Evolutionary conservation across 352 stramenopile species (phyloP), one percentile per base, ranked within the genome.

Genomic region (Phytophthora pinifolia): DNA sequence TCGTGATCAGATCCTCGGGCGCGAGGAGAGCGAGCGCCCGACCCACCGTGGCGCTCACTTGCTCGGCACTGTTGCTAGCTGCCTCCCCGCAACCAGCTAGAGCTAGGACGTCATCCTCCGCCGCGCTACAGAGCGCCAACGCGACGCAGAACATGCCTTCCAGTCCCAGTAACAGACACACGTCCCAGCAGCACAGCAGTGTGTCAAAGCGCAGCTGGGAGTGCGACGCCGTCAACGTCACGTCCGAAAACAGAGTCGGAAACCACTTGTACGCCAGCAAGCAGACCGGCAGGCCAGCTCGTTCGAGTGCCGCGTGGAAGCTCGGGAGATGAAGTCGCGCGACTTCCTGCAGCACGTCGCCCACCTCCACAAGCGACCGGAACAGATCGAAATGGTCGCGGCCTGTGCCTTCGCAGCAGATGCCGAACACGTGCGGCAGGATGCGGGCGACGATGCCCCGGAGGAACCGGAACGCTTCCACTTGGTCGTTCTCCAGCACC

Each of bases 221-320:
- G 30, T 86, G 75, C 13, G 81, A 77, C n/a, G 82, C 79, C 31
- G 76, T 89, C 17, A 94, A 59, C 42, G 77, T 89, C 37, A 94
- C 73, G 45, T 94, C 84, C 15, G 84, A 94, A 46, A 94, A 94
- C 14, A 94, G 74, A 22, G 84, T 94, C 1, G 83, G 84, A 48
- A 94, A 94, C 84, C 84, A 94, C 57, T 94, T 94, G 76, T 94
- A 92, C n/a, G 82, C 82, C 12, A 94, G 54, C 13, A 94, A 60
- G 62, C 79, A 91, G 15, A 90, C 78, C 0, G 80, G 84, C 9
- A 94, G 47, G 0, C 84, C 84, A 3, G 76, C 72, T 7, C 63
- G 53, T 0, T 89, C 76, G 33, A 94, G 67, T 15, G 73, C 65
- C 1, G 60, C 50, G 37, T 84, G 56, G 42, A 94, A 88, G 3